These are phyloP conservation scores for Cryptococcus jaspeensis DNA, from an alignment of 1,284 basidiomycete species.

Conservation along the genomic window DNA sequence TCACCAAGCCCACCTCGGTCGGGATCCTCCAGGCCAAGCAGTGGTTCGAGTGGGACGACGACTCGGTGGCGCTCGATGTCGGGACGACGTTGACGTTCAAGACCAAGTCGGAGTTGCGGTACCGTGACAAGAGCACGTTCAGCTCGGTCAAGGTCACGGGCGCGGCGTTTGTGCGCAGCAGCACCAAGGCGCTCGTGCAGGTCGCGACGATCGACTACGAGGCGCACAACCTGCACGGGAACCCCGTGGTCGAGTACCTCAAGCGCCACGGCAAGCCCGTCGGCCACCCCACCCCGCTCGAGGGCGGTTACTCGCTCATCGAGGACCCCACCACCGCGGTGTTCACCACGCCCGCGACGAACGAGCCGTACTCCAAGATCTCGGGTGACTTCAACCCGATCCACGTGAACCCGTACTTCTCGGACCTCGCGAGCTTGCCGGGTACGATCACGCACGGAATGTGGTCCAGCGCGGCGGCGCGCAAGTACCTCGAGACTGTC, in stretches of 20 bases:
- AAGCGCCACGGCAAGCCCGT: constrained; percentile 82
- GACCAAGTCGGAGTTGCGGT: constrained; percentile 77
- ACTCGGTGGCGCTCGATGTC: constrained; percentile 70
- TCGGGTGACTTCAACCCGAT: constrained; percentile 95
- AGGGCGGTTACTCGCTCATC: constrained; percentile 81
- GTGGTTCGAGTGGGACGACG: constrained; percentile 96
- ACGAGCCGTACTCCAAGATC: constrained; percentile 90
- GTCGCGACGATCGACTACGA: constrained; percentile 85
- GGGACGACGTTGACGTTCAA: constrained; percentile 88
- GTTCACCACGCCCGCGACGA: constrained; percentile 78
- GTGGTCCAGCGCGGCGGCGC: constrained; percentile 93
- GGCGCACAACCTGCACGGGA: constrained; percentile 82
- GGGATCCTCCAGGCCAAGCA: constrained; percentile 93
- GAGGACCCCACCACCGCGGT: constrained; percentile 59
- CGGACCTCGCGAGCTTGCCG: constrained; percentile 87
- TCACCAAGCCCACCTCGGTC: constrained; percentile 75
- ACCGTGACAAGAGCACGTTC: constrained; percentile 87
- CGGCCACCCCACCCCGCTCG: constrained; percentile 72
- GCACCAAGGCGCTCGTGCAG: constrained; percentile 79
- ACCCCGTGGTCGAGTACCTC: constrained; percentile 90
- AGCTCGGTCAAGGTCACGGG: constrained; percentile 79
- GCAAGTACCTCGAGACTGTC: constrained; percentile 88
- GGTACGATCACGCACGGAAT: constrained; percentile 97
- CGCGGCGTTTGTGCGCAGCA: constrained; percentile 78
- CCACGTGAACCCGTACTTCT: constrained; percentile 97